Evolutionary conservation across 2,329 filamentous ascomycete genomes (phyloP), one percentile per base, ranked within the genome.

Genomic region (Eurotiales sp.): DNA sequence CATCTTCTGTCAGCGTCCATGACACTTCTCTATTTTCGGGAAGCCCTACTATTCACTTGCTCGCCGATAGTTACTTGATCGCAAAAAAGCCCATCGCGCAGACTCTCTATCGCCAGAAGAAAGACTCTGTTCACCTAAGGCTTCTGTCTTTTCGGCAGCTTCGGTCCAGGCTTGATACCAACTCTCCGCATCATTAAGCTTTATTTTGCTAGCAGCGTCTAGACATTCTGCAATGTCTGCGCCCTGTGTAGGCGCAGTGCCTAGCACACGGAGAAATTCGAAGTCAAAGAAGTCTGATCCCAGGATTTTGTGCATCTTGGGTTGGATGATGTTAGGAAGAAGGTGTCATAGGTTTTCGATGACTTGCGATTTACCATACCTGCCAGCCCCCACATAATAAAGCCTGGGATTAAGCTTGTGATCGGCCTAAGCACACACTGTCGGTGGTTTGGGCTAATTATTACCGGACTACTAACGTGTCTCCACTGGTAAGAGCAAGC

Each of bases 191-290:
- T 77, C 69, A 17, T 64, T 46, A 14, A 67, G 55, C 42, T 64
- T 68, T 62, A 77, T 72, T 22, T 64, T 50, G 3, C 55, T 61
- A 1, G 62, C 61, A 8, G 69, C 68, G 14, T 68, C 64, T 3
- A 76, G 61, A 14, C 58, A 66, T 52, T 77, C 73, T 22, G 60
- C 70, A 1, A 71, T 56, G 3, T 76, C 72, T 37, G 59, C 60
- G 0, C 73, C 74, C 2, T 63, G 63, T 4, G 55, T 58, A 0
- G 64, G 58, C 0, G 71, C 61, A 1, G 57, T 68, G 23, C 66
- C 67, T 3, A 76, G 64, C 23, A 77, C 42, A 8, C 74, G 70
- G 5, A 70, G 40, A 2, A 61, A 54, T 54, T 77, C 73, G 52
- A 76, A 76, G 56, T 75, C 60, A 64, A 71, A 75, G 49, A 73